Conservation (phyloP, 2,329 filamentous ascomycete species). For the Amauroascus verrucosus region DNA sequence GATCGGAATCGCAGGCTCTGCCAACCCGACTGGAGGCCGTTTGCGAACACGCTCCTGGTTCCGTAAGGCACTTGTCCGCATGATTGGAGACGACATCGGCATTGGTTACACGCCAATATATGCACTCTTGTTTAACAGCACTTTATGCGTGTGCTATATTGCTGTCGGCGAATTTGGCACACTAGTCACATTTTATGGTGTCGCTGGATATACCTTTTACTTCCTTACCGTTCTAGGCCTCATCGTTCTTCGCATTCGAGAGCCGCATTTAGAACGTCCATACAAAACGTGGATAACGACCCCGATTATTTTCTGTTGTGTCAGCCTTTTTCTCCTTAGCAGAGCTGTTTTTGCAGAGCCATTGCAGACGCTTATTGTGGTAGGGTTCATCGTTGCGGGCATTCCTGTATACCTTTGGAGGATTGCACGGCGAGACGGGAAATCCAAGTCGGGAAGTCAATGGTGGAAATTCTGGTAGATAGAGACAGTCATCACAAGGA, state of each 20-base stretch:
- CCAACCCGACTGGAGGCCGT: conserved; percentile 25
- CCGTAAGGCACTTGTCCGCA: conserved; percentile 47
- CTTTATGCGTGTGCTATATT: conserved; percentile 66
- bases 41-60: conserved; percentile 45
- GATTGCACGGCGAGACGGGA: conserved; percentile 54
- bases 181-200: conserved; percentile 91
- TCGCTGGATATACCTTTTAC: conserved; percentile 95
- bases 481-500: conserved; percentile 4
- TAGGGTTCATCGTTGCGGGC: conserved; percentile 73
- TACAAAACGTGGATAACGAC: conserved; percentile 97
- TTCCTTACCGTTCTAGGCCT: conserved; percentile 89
- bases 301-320: conserved; percentile 96
- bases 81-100: conserved; percentile 64
- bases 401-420: conserved; percentile 84
- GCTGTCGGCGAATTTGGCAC: conserved; percentile 82
- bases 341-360: conserved; percentile 85
- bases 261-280: conserved; percentile 77
- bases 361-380: conserved; percentile 75
- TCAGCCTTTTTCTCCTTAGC: conserved; percentile 82
- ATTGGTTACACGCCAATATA: conserved; percentile 92
- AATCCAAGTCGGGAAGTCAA: conserved; percentile 22
- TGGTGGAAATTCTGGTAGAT: conserved; percentile 38
- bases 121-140: conserved; percentile 71
- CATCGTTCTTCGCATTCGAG: conserved; percentile 76
- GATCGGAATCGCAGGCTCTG: conserved; percentile 54